Evolutionary conservation across 129 eudicot species (phyloP).

Genomic region (Logfia minima): DNA sequence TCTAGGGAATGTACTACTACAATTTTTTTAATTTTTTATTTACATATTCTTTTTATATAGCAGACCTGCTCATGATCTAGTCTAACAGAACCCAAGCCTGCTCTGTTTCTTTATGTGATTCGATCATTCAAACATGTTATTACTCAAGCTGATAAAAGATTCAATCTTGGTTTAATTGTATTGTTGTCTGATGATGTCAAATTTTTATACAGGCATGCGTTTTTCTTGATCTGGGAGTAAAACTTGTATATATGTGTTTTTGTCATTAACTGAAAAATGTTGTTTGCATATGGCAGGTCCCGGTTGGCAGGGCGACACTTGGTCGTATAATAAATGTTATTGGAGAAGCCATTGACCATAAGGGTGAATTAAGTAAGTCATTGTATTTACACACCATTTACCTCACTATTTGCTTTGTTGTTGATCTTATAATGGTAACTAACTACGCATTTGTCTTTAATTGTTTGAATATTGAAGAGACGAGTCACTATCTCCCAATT

Average conservation of each 20-base stretch:
- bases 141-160: slow-evolving; percentile 80
- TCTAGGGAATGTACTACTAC: not conserved
- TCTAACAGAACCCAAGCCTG: not conserved
- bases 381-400: not conserved
- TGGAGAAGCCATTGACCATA: slow-evolving; percentile 89
- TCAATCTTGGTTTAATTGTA: not conserved
- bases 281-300: slow-evolving; percentile 49
- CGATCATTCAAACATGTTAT: slow-evolving; percentile 28
- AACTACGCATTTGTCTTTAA: not conserved
- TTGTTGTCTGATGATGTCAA: not conserved
- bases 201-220: no score
- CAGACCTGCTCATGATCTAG: not conserved
- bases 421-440: not conserved
- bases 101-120: not conserved
- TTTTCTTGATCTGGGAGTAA: not conserved
- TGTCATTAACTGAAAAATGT: not conserved
- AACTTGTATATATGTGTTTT: not conserved
- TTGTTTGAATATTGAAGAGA: slow-evolving; percentile 49
- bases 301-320: slow-evolving; percentile 93
- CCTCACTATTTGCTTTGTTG: not conserved
- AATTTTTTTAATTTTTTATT: not conserved
- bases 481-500: slow-evolving; percentile 86
- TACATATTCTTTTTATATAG: not conserved
- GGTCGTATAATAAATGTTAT: slow-evolving; percentile 96
- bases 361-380: slow-evolving; percentile 70